Percentiles rank a stretch among this genome's conserved stretches.
Conservation (phyloP, 768 basidiomycete genomes). For the Chalciporus chontae region DNA sequence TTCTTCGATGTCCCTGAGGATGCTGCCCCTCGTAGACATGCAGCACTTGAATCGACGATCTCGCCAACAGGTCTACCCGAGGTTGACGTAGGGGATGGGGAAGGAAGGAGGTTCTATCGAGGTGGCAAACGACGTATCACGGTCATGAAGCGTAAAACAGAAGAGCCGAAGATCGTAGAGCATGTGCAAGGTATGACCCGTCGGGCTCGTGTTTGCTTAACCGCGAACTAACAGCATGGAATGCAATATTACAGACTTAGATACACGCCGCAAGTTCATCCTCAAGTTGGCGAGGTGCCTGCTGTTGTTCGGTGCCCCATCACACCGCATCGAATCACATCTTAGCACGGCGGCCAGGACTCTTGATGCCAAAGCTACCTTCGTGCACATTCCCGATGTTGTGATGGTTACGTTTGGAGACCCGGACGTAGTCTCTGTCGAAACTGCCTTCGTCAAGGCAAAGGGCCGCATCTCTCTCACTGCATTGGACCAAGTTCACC, state of each 20-base stretch:
- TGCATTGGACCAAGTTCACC: conserved; percentile 76
- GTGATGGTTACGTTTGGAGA: conserved; percentile 83
- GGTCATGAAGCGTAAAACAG: conserved; percentile 32
- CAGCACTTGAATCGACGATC: conserved; percentile 6
- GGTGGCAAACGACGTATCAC: conserved; percentile 28
- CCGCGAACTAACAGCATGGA: background rate
- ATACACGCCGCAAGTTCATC: conserved; percentile 65
- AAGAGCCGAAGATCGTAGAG: conserved; percentile 36
- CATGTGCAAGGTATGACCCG: conserved; percentile 43
- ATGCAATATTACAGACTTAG: conserved; percentile 37
- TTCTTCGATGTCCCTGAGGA: conserved; percentile 20
- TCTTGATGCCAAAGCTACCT: conserved; percentile 75
- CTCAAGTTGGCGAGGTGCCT: conserved; percentile 84
- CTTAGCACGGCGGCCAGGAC: conserved; percentile 75
- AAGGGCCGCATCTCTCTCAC: conserved; percentile 78
- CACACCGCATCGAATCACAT: conserved; percentile 89
- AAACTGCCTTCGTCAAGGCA: conserved; percentile 85
- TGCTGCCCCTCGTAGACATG: conserved; percentile 13
- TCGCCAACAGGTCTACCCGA: background rate
- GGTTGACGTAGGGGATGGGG: conserved; percentile 2
- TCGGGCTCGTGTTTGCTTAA: background rate
- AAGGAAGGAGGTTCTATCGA: conserved; percentile 27
- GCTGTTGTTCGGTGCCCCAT: conserved; percentile 91
- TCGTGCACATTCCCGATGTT: conserved; percentile 78
- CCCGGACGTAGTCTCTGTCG: conserved; percentile 62